These are phyloP conservation scores for Mycosphaerella arachidis DNA, from an alignment of 2,329 filamentous ascomycete genomes.

Conservation along the genomic window DNA sequence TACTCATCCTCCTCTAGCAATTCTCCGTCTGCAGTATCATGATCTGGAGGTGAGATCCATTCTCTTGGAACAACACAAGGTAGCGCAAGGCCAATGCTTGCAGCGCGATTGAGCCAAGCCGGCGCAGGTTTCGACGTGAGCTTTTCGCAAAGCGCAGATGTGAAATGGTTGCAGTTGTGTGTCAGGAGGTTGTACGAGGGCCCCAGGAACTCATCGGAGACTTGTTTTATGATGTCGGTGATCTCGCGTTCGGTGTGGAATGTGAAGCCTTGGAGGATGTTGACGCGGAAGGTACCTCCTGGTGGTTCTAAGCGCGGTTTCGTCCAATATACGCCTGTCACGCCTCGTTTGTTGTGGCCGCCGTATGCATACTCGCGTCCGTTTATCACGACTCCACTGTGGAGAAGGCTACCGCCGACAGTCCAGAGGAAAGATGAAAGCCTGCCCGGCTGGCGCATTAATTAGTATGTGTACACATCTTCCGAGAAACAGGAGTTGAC, in stretches of 20 bases:
- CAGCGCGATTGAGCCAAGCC: slow-evolving; percentile 74
- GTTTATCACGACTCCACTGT: slow-evolving; percentile 78
- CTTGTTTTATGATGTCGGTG: slow-evolving; percentile 61
- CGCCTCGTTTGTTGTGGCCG: slow-evolving; percentile 65
- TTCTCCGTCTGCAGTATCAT: slow-evolving; percentile 66
- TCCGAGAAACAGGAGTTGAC: not conserved
- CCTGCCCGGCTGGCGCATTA: slow-evolving; percentile 58
- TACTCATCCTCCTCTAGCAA: slow-evolving; percentile 58
- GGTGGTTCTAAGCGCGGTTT: slow-evolving; percentile 64
- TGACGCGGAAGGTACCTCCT: slow-evolving; percentile 69
- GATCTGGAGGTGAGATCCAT: slow-evolving; percentile 76
- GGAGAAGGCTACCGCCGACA: slow-evolving; percentile 70
- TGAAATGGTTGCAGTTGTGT: slow-evolving; percentile 87
- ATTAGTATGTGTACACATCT: slow-evolving; percentile 7
- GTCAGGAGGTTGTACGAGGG: slow-evolving; percentile 76
- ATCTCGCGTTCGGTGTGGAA: slow-evolving; percentile 66
- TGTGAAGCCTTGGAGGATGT: slow-evolving; percentile 75
- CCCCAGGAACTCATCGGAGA: slow-evolving; percentile 69
- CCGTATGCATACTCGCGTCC: slow-evolving; percentile 80
- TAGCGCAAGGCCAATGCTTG: slow-evolving; percentile 73
- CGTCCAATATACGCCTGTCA: slow-evolving; percentile 82
- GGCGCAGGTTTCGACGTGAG: slow-evolving; percentile 68
- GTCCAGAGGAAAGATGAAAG: slow-evolving; percentile 74
- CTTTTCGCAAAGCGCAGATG: slow-evolving; percentile 66
- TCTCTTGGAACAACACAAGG: slow-evolving; percentile 78